Conservation (phyloP, 257 asterid species). For the Solanum appendiculatum region DNA sequence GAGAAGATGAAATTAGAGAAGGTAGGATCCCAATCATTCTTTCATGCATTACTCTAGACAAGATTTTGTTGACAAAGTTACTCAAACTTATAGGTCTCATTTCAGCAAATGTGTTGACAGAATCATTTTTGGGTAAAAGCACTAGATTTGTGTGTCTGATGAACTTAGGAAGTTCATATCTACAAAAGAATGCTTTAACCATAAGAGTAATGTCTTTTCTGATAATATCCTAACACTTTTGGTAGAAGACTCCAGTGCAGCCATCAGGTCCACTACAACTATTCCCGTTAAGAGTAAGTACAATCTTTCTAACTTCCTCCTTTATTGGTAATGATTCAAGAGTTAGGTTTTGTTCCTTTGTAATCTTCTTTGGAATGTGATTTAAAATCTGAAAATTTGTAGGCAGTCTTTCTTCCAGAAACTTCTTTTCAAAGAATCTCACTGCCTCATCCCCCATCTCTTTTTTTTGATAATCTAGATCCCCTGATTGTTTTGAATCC, state of each 20-base stretch:
- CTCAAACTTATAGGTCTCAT: neutral
- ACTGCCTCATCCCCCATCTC: neutral
- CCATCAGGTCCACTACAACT: neutral
- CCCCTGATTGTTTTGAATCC: neutral
- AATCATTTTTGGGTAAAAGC: neutral
- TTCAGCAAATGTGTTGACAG: neutral
- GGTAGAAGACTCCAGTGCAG: neutral
- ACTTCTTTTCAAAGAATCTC: neutral
- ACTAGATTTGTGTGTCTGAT: neutral
- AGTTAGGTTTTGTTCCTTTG: neutral
- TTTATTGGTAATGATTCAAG: neutral
- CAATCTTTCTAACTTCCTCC: neutral
- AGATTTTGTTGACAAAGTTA: neutral
- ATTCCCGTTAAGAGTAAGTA: neutral
- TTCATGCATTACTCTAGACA: neutral
- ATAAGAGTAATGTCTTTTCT: neutral
- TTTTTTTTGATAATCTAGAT: too few species aligned
- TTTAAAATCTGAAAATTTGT: neutral
- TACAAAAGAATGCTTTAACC: neutral
- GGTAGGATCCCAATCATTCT: neutral
- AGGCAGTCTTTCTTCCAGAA: neutral
- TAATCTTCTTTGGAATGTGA: neutral
- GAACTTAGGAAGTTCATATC: neutral
- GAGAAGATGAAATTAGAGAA: neutral
- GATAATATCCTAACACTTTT: neutral